These are phyloP conservation scores for Fusarium marasasianum DNA, from an alignment of 2,329 filamentous ascomycete genomes.

Conservation along the genomic window DNA sequence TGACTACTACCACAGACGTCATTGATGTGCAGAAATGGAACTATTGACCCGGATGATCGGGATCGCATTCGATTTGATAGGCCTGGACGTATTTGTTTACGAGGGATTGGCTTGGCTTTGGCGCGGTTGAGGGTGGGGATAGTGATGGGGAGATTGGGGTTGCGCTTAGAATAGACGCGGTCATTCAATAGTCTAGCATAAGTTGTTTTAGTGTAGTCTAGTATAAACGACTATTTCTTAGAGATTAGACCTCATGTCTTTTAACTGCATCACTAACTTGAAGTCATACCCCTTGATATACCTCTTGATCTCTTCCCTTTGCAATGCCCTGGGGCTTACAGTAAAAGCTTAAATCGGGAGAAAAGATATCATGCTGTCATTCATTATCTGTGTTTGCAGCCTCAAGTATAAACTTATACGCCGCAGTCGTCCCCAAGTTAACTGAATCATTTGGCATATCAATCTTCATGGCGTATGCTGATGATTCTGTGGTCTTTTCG, in stretches of 20 bases:
- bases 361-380: too few species aligned
- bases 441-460: too few species aligned
- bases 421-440: too few species aligned
- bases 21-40: neutral
- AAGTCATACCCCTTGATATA: too few species aligned
- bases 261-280: too few species aligned
- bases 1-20: slow-evolving; percentile 13
- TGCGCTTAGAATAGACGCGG: neutral
- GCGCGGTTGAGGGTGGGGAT: neutral
- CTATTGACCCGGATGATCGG: neutral
- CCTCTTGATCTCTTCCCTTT: too few species aligned
- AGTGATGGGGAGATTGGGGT: neutral
- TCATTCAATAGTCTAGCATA: neutral
- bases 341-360: too few species aligned
- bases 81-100: neutral
- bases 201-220: neutral
- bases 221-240: neutral
- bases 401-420: too few species aligned
- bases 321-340: too few species aligned
- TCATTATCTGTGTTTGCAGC: too few species aligned
- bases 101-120: neutral
- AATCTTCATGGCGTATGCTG: too few species aligned
- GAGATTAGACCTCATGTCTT: neutral
- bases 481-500: neutral
- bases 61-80: neutral